phyloP scores from a whole-genome alignment of 164 flowering plant species.

The Nelumbo lutea region DNA sequence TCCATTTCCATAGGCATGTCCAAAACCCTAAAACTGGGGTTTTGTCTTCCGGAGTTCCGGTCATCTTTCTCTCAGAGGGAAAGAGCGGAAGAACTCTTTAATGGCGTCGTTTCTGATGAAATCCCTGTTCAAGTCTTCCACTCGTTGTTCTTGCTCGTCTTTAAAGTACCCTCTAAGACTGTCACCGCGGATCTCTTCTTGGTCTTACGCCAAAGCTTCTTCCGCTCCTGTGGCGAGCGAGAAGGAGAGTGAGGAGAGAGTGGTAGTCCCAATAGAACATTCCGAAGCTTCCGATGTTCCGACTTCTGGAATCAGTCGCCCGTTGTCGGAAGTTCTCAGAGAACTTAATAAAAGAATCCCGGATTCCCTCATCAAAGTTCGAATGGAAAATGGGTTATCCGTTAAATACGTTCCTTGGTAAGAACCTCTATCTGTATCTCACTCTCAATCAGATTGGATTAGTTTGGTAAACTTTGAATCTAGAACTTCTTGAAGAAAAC shows the following conservation, averaged over 20 bases:
- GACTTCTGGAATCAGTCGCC: slow-evolving; percentile 62
- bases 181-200: background rate
- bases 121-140: background rate
- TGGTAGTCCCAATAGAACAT: slow-evolving; percentile 8
- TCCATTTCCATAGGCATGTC: too few species aligned
- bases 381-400: slow-evolving; percentile 55
- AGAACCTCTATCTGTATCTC: background rate
- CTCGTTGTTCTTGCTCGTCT: background rate
- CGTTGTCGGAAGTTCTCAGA: slow-evolving; percentile 72
- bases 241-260: slow-evolving; percentile 8
- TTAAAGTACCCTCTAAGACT: background rate
- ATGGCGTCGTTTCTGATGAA: background rate
- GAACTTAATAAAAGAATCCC: slow-evolving; percentile 80
- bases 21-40: too few species aligned
- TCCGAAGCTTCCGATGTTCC: slow-evolving; percentile 26
- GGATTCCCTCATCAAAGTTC: slow-evolving; percentile 51
- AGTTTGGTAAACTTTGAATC: too few species aligned
- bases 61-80: too few species aligned
- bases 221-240: background rate
- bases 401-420: slow-evolving; percentile 83
- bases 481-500: too few species aligned
- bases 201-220: slow-evolving; percentile 12
- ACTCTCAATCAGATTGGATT: too few species aligned
- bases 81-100: background rate
- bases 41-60: too few species aligned